A percentile compares a stretch with the other conserved stretches of the same genome.
Conservation (phyloP, 1,284 basidiomycete genomes). For the Moniliella sp. region DNA sequence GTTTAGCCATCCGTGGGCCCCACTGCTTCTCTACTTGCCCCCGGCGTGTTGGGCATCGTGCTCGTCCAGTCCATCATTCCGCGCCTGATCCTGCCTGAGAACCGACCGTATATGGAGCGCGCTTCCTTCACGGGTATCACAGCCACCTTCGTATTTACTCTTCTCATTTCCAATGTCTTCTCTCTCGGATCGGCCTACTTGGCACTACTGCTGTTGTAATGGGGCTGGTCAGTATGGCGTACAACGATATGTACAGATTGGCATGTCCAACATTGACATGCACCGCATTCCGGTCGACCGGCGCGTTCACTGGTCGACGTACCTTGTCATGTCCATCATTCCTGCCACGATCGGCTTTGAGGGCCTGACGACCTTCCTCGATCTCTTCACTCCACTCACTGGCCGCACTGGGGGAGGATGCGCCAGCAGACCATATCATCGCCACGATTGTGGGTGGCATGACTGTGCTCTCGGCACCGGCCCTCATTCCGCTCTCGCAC, state of each 20-base stretch:
- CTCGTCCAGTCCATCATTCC: conserved; percentile 46
- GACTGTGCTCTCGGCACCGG: conserved; percentile 42
- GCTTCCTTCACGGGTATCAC: conserved; percentile 8
- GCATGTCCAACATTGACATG: conserved; percentile 12
- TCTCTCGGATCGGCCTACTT: conserved; percentile 51
- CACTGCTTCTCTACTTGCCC: conserved; percentile 56
- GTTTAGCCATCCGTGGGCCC: conserved; percentile 45
- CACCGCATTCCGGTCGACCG: conserved; percentile 13
- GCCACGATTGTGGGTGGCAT: conserved; percentile 40
- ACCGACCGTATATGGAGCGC: conserved; percentile 25
- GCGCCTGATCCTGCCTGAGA: conserved; percentile 32
- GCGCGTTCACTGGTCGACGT: conserved; percentile 17
- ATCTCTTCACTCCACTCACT: conserved; percentile 72
- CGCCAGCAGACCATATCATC: no score
- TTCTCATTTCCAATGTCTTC: conserved; percentile 41
- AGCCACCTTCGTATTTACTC: not conserved
- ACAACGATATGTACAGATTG: conserved; percentile 24
- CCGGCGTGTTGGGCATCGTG: conserved; percentile 42
- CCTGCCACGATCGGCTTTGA: conserved; percentile 52
- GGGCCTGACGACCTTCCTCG: conserved; percentile 47
- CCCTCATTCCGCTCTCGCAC: conserved; percentile 46
- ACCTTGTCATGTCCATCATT: conserved; percentile 31
- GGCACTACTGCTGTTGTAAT: conserved; percentile 44
- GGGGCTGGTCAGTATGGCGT: conserved; percentile 21
- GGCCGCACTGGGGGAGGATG: conserved; percentile 36